Evolutionary conservation across 1,284 basidiomycete species (phyloP), one percentile per base, ranked within the genome.

Genomic region (Volvariella volvacea): DNA sequence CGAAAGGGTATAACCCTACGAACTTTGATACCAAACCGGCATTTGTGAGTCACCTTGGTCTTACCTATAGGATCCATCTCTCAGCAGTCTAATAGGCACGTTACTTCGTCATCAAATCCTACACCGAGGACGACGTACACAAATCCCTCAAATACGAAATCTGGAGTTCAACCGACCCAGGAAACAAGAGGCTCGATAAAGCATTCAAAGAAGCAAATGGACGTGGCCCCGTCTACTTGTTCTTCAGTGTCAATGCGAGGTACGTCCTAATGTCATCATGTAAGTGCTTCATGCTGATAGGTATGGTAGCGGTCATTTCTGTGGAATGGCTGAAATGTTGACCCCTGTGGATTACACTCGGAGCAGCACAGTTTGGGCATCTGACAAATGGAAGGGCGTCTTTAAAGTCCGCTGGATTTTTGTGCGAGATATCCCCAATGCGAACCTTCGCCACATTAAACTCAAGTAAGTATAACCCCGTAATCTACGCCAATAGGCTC

Each of bases 361-460:
- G 43, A 90, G 84, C 62, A 90, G 86, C 50, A 95, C 86, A 2
- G 93, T 97, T 7, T 97, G 93, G 93, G 92, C 92, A 0, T 93
- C 92, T 31, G 92, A 96, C 67, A 97, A 97, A 63, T 97, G 93
- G 93, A 96, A 97, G 66, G 93, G 93, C 17, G 90, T 94, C 43
- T 94, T 95, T 73, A 92, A 91, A 66, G 89, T 95, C 43, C 78
- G 84, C 48, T 97, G 94, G 93, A 85, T 95, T 54, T 96, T 92
- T 59, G 92, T 97, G 44, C 83, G 92, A 47, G 93, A 95, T 58
- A 91, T 96, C 41, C 92, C 92, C 14, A 92, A 94, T 53, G 76
- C 86, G 55, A 85, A 81, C 47, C 65, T 92, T 42, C 76, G 88
- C 42, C 89, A 92, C 62, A 92, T 92, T 56, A 80, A 86, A 51